These are phyloP conservation scores for Parietaria judaica DNA, from an alignment of 306 rosid genomes.

Conservation along the genomic window DNA sequence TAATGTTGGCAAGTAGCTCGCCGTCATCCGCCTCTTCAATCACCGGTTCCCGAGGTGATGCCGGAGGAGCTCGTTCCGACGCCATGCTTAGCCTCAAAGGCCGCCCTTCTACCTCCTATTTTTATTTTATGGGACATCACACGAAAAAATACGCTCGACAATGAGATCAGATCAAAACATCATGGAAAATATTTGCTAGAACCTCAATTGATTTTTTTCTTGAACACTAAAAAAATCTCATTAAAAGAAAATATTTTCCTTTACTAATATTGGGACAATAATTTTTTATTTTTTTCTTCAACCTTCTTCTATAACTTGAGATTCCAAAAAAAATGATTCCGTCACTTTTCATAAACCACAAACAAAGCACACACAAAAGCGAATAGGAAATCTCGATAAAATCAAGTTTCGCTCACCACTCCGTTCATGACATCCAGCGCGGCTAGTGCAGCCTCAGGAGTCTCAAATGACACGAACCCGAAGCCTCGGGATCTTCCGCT, in stretches of 20 bases:
- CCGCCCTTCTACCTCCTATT: conserved; percentile 78
- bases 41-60: conserved; percentile 29
- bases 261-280: too few species aligned
- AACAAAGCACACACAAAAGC: not conserved
- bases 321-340: too few species aligned
- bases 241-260: too few species aligned
- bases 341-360: too few species aligned
- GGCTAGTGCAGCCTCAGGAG: conserved; percentile 48
- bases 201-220: too few species aligned
- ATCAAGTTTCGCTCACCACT: conserved; percentile 53
- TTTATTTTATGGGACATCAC: not conserved
- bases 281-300: too few species aligned
- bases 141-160: not conserved
- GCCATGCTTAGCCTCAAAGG: conserved; percentile 64
- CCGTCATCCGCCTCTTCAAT: conserved; percentile 28
- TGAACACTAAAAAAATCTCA: too few species aligned
- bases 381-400: not conserved
- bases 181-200: not conserved
- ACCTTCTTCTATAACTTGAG: too few species aligned
- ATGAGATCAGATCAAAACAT: not conserved
- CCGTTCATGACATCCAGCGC: conserved; percentile 67
- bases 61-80: conserved; percentile 21
- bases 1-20: conserved; percentile 54
- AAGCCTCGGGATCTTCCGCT: conserved; percentile 77
- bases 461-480: conserved; percentile 77